These are phyloP conservation scores for Kurtzmaniella cleridarum DNA, from an alignment of 805 yeast species.

Conservation along the genomic window DNA sequence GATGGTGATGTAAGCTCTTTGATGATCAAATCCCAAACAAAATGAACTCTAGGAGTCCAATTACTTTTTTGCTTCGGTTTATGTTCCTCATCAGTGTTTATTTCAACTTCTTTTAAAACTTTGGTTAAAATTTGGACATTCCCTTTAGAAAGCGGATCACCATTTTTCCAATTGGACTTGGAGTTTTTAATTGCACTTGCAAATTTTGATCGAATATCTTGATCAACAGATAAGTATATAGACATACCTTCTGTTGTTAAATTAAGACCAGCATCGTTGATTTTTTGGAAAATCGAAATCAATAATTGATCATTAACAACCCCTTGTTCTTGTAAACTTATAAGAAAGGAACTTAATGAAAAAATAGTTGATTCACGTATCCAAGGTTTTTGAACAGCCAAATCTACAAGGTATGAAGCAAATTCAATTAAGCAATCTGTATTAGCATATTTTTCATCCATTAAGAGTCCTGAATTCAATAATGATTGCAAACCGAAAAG, in stretches of 20 bases:
- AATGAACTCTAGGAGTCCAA: conserved; percentile 74
- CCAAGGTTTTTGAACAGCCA: conserved; percentile 73
- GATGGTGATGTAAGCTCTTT: conserved; percentile 27
- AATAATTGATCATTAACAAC: conserved; percentile 14
- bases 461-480: conserved; percentile 39
- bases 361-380: conserved; percentile 75
- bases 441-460: conserved; percentile 11
- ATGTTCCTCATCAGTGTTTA: conserved; percentile 26
- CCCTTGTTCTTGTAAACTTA: conserved; percentile 8
- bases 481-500: conserved; percentile 80
- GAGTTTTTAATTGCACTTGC: conserved; percentile 6
- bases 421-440: conserved; percentile 25
- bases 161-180: conserved; percentile 53
- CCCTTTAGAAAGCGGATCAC: conserved; percentile 68
- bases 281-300: conserved; percentile 29
- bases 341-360: conserved; percentile 54
- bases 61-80: conserved; percentile 50
- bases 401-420: conserved; percentile 43
- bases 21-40: conserved; percentile 65
- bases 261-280: conserved; percentile 51
- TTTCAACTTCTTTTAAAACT: conserved; percentile 56
- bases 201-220: conserved; percentile 11
- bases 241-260: conserved; percentile 79
- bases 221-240: conserved; percentile 52
- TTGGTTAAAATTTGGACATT: conserved; percentile 59